These are phyloP conservation scores for Pisolithus thermaeus DNA, from an alignment of 1,284 basidiomycete genomes.

Conservation along the genomic window DNA sequence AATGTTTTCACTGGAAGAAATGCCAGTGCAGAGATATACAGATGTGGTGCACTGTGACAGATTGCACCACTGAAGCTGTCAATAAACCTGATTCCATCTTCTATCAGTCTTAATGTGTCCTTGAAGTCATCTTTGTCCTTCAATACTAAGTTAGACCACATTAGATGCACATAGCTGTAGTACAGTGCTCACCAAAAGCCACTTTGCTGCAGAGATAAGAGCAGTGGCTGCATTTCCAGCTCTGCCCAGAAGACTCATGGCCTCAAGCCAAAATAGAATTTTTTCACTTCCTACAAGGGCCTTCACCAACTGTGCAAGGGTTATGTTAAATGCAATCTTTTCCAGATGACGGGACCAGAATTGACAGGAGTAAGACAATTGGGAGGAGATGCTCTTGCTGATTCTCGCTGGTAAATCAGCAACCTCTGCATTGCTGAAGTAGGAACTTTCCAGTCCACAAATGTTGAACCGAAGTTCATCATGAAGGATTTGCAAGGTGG, in stretches of 20 bases:
- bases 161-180: not conserved
- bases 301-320: slow-evolving; percentile 1
- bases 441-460: slow-evolving; percentile 13
- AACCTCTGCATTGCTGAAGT: slow-evolving; percentile 16
- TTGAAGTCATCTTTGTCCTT: too few relatives aligned
- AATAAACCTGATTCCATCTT: too few relatives aligned
- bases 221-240: not conserved
- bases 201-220: not conserved
- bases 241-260: not conserved
- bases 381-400: slow-evolving; percentile 9
- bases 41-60: too few relatives aligned
- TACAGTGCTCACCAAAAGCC: not conserved
- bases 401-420: slow-evolving; percentile 9
- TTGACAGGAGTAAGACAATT: slow-evolving; percentile 21
- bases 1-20: too few relatives aligned
- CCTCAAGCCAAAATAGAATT: slow-evolving; percentile 24
- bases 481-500: not conserved
- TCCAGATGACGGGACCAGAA: slow-evolving; percentile 22
- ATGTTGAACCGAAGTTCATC: slow-evolving; percentile 28
- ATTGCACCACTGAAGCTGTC: too few relatives aligned
- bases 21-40: too few relatives aligned
- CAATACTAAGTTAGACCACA: too few relatives aligned
- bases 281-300: slow-evolving; percentile 12
- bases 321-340: not conserved
- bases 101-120: too few relatives aligned